These are phyloP conservation scores for Mytilinidion resinicola DNA, from an alignment of 495 filamentous ascomycete species.

Conservation along the genomic window DNA sequence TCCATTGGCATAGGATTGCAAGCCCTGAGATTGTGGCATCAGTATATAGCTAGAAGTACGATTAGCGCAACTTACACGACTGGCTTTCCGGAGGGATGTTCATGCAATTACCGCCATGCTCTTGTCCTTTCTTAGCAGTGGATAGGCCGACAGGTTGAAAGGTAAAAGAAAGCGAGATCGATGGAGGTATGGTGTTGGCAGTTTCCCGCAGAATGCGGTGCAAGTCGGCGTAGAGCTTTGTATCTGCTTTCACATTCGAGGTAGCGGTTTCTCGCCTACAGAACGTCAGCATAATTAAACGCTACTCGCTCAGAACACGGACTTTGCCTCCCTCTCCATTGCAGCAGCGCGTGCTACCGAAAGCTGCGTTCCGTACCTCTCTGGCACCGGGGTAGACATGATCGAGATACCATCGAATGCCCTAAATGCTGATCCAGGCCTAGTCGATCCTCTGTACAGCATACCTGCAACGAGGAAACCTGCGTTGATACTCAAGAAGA, in stretches of 20 bases:
- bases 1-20: slow-evolving; percentile 8
- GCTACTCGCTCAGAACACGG: too few relatives aligned
- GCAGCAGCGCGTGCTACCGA: not conserved
- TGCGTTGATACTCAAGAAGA: slow-evolving; percentile 12
- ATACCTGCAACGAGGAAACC: slow-evolving; percentile 3
- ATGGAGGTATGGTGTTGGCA: too few relatives aligned
- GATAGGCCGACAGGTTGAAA: too few relatives aligned
- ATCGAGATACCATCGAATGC: slow-evolving; percentile 6
- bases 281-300: too few relatives aligned
- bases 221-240: too few relatives aligned
- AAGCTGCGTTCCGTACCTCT: slow-evolving; percentile 7
- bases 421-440: slow-evolving; percentile 1
- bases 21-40: not conserved
- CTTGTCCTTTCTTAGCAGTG: too few relatives aligned
- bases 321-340: too few relatives aligned
- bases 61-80: not conserved
- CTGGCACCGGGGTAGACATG: slow-evolving; percentile 1
- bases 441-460: slow-evolving; percentile 7
- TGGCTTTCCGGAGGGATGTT: not conserved
- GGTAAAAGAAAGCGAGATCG: too few relatives aligned
- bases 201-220: too few relatives aligned
- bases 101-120: too few relatives aligned
- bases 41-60: not conserved
- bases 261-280: too few relatives aligned
- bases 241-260: too few relatives aligned